A percentile compares a stretch with the other conserved stretches of the same genome.
phyloP scores from a whole-genome alignment of 2,329 filamentous ascomycete species.

The Chaetothyriales sp. region DNA sequence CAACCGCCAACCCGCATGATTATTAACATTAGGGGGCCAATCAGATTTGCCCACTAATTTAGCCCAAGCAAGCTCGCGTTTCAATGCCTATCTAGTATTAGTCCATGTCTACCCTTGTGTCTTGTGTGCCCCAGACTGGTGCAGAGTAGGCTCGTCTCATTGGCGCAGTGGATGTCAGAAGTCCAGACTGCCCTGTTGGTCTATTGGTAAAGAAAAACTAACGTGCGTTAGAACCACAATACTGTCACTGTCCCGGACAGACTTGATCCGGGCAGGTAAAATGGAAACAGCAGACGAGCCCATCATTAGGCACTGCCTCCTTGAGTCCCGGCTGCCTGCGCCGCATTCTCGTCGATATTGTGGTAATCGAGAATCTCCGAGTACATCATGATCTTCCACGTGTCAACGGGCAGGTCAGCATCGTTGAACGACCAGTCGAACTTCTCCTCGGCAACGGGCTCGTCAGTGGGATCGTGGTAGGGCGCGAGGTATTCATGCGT shows the following conservation, averaged over 20 bases:
- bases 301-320: neutral
- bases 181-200: neutral
- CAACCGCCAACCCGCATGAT: too few species aligned
- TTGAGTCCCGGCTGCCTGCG: slow-evolving; percentile 12
- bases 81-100: too few species aligned
- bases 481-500: slow-evolving; percentile 86
- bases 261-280: neutral
- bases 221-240: neutral
- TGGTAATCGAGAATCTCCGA: slow-evolving; percentile 98
- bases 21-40: too few species aligned
- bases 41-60: too few species aligned
- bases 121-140: neutral
- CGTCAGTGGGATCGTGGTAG: slow-evolving; percentile 94
- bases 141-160: neutral
- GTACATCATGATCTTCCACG: slow-evolving; percentile 99
- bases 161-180: neutral
- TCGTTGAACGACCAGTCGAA: slow-evolving; percentile 99
- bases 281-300: neutral
- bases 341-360: slow-evolving; percentile 53
- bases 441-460: slow-evolving; percentile 89
- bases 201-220: neutral
- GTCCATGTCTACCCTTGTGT: too few species aligned
- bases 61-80: too few species aligned
- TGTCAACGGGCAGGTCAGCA: slow-evolving; percentile 88
- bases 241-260: neutral